Conservation (phyloP, 2,329 filamentous ascomycete species). For the Calycina marina region DNA sequence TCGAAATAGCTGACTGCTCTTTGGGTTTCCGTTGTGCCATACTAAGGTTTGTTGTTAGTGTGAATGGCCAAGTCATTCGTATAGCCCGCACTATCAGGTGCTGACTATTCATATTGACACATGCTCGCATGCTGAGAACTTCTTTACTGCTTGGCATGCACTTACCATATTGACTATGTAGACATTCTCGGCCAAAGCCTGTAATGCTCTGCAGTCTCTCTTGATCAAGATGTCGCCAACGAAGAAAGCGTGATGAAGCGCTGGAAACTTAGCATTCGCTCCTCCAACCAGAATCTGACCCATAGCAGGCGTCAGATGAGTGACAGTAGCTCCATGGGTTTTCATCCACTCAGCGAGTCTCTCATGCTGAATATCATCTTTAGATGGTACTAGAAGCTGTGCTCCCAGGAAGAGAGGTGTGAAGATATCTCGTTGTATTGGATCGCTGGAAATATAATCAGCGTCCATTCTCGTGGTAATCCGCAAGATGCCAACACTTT, state of each 20-base stretch:
- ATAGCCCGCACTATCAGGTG: too few relatives aligned
- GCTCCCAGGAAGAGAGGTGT: slow-evolving; percentile 81
- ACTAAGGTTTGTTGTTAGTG: too few relatives aligned
- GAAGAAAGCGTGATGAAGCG: slow-evolving; percentile 70
- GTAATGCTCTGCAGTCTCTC: slow-evolving; percentile 64
- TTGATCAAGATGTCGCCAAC: slow-evolving; percentile 85
- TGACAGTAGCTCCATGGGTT: slow-evolving; percentile 58
- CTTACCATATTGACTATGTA: slow-evolving; percentile 72
- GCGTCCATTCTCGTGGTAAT: too few relatives aligned
- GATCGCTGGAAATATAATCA: too few relatives aligned
- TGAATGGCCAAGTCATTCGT: too few relatives aligned
- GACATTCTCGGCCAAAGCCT: slow-evolving; percentile 59
- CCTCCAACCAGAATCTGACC: slow-evolving; percentile 86
- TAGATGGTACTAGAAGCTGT: slow-evolving; percentile 61
- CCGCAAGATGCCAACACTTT: too few relatives aligned
- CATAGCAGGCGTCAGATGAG: slow-evolving; percentile 91
- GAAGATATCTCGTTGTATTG: slow-evolving; percentile 64
- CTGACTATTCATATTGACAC: too few relatives aligned
- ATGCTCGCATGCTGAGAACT: too few relatives aligned
- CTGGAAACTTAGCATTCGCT: slow-evolving; percentile 61
- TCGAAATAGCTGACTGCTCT: slow-evolving; percentile 73
- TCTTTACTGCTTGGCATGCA: too few relatives aligned
- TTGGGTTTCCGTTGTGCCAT: slow-evolving; percentile 76
- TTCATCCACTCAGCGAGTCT: slow-evolving; percentile 79
- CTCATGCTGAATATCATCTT: slow-evolving; percentile 78